phyloP scores from a whole-genome alignment of 2,329 filamentous ascomycete species.

The Aureobasidium vineae region DNA sequence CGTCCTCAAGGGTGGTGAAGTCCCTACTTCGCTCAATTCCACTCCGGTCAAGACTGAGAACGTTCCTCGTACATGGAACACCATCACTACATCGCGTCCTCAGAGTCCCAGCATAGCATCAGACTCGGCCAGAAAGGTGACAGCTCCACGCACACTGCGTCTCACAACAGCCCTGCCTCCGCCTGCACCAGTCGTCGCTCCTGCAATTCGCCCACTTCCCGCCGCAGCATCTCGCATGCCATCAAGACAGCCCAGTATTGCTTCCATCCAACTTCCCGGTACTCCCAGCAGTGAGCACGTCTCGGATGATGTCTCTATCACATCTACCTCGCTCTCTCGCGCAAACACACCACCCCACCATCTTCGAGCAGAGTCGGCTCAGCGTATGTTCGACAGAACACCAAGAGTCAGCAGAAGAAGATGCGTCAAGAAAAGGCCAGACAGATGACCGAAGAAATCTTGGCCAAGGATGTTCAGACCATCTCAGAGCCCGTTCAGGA shows the following conservation, averaged over 20 bases:
- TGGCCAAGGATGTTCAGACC: constrained; percentile 45
- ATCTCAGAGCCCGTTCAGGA: constrained; percentile 58
- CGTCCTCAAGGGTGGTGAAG: constrained; percentile 33
- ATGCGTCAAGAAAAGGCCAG: constrained; percentile 49
- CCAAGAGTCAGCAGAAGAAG: constrained; percentile 77
- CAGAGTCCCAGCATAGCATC: constrained; percentile 54
- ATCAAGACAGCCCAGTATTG: constrained; percentile 54
- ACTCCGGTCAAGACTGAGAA: constrained; percentile 33
- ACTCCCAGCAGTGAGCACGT: constrained; percentile 71
- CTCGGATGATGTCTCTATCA: constrained; percentile 73
- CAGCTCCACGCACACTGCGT: constrained; percentile 63
- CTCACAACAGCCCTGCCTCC: constrained; percentile 60
- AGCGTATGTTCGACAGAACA: constrained; percentile 66
- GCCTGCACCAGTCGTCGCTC: constrained; percentile 38
- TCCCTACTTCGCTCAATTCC: constrained; percentile 22
- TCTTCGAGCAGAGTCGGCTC: constrained; percentile 58
- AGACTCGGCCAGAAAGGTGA: constrained; percentile 45
- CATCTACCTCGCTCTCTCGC: constrained; percentile 70
- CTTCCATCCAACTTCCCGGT: constrained; percentile 63
- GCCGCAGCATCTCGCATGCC: constrained; percentile 42
- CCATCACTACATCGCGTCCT: constrained; percentile 47
- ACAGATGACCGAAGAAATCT: constrained; percentile 48
- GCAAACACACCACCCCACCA: constrained; percentile 65
- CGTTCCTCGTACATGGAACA: constrained; percentile 27
- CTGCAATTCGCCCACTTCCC: constrained; percentile 37